These are phyloP conservation scores for Esteya vermicola DNA, from an alignment of 2,329 filamentous ascomycete species.

Conservation along the genomic window DNA sequence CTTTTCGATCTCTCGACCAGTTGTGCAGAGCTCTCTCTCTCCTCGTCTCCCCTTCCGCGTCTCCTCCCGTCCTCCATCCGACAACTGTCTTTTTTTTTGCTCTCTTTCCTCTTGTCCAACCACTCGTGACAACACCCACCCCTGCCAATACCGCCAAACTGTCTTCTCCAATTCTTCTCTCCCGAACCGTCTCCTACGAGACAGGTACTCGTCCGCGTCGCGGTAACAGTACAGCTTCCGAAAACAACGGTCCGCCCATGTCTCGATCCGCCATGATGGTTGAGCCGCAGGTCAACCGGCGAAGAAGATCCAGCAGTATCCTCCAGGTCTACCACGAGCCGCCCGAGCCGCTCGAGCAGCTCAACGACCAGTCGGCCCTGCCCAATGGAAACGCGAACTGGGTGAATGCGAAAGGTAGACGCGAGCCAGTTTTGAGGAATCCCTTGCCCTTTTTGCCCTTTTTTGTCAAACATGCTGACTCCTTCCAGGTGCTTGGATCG, in stretches of 20 bases:
- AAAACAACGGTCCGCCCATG: constrained; percentile 13
- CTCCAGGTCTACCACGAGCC: constrained; percentile 88
- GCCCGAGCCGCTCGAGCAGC: constrained; percentile 89
- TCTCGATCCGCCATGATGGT: constrained; percentile 43
- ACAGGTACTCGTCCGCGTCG: constrained; percentile 58
- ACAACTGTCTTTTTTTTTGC: background rate
- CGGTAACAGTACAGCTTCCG: constrained; percentile 20
- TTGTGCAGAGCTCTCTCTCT: too few species aligned
- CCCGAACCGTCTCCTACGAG: constrained; percentile 85
- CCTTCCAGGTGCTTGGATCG: constrained; percentile 81
- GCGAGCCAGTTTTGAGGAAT: background rate
- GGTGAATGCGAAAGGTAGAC: constrained; percentile 91
- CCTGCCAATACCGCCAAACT: constrained; percentile 73
- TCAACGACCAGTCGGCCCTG: constrained; percentile 87
- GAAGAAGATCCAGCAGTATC: constrained; percentile 93
- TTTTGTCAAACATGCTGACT: too few species aligned
- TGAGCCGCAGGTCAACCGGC: constrained; percentile 55
- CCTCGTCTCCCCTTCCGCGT: too few species aligned
- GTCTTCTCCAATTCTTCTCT: constrained; percentile 78
- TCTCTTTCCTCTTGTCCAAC: background rate
- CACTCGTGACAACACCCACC: background rate
- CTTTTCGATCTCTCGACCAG: too few species aligned
- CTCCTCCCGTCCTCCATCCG: background rate
- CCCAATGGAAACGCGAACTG: constrained; percentile 96
- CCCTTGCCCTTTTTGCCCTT: background rate